These are phyloP conservation scores for Fusarium subtropicale DNA, from an alignment of 2,329 filamentous ascomycete genomes.

Conservation along the genomic window DNA sequence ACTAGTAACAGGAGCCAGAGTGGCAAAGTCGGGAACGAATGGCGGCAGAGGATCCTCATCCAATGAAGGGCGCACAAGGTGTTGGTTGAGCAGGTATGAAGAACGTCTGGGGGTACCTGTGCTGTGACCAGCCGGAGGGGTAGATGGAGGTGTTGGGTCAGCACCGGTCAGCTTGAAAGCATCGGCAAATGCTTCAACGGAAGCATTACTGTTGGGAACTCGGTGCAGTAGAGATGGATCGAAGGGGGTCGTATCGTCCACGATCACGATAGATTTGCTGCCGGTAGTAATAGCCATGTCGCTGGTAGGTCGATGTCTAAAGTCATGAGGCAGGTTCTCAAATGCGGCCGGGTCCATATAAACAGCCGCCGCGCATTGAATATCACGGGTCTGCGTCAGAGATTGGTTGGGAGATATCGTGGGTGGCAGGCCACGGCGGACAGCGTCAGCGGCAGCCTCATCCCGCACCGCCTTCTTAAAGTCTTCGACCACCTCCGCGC, in stretches of 20 bases:
- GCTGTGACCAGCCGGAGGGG: constrained; percentile 61
- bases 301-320: constrained; percentile 59
- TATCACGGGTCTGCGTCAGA: constrained; percentile 46
- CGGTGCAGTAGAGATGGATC: constrained; percentile 64
- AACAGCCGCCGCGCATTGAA: constrained; percentile 58
- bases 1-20: constrained; percentile 49
- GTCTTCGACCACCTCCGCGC: constrained; percentile 81
- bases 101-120: constrained; percentile 63
- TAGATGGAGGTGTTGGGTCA: constrained; percentile 71
- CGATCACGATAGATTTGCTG: constrained; percentile 92
- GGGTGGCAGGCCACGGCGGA: constrained; percentile 40
- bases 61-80: constrained; percentile 53
- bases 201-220: constrained; percentile 57
- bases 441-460: constrained; percentile 60
- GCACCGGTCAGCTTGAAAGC: constrained; percentile 61
- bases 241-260: constrained; percentile 72
- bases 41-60: constrained; percentile 59
- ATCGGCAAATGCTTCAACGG: constrained; percentile 66
- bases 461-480: constrained; percentile 81
- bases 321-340: constrained; percentile 50
- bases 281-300: constrained; percentile 75
- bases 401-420: constrained; percentile 43
- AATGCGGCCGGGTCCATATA: constrained; percentile 56
- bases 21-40: constrained; percentile 60
- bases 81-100: constrained; percentile 66